Evolutionary conservation across 1,139 yeast genomes (phyloP).

Genomic region (Sugiyamaella neomexicana): DNA sequence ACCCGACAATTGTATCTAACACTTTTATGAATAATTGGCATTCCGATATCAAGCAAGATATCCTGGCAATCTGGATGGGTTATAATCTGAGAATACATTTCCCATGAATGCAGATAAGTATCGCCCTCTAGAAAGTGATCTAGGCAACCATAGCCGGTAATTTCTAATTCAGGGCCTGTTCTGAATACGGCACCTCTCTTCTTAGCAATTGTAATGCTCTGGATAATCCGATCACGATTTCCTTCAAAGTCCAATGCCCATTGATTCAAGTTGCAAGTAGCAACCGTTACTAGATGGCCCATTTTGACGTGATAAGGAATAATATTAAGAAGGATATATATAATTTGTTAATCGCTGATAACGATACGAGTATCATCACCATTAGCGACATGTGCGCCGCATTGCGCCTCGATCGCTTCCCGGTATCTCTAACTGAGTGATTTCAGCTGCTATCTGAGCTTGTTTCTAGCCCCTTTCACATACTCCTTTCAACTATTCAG

Average conservation of each 20-base stretch:
- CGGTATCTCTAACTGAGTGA: too few species aligned
- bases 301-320: conserved; percentile 31
- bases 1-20: conserved; percentile 90
- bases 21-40: conserved; percentile 87
- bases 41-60: conserved; percentile 84
- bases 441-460: too few species aligned
- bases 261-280: conserved; percentile 77
- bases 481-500: too few species aligned
- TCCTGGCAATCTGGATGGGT: conserved; percentile 65
- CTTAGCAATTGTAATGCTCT: conserved; percentile 78
- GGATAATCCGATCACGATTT: conserved; percentile 83
- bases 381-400: too few species aligned
- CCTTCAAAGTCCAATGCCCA: conserved; percentile 99
- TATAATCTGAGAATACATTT: conserved; percentile 78
- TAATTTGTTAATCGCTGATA: too few species aligned
- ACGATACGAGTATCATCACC: too few species aligned
- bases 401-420: too few species aligned
- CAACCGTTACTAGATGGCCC: conserved; percentile 57
- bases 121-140: conserved; percentile 95
- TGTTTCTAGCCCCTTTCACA: too few species aligned
- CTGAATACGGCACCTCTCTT: conserved; percentile 72
- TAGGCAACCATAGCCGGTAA: conserved; percentile 88
- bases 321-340: not conserved
- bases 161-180: conserved; percentile 95
- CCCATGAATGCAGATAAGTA: conserved; percentile 89